Evolutionary conservation across 495 filamentous ascomycete species (phyloP).

Genomic region (Penicillium ucsense): DNA sequence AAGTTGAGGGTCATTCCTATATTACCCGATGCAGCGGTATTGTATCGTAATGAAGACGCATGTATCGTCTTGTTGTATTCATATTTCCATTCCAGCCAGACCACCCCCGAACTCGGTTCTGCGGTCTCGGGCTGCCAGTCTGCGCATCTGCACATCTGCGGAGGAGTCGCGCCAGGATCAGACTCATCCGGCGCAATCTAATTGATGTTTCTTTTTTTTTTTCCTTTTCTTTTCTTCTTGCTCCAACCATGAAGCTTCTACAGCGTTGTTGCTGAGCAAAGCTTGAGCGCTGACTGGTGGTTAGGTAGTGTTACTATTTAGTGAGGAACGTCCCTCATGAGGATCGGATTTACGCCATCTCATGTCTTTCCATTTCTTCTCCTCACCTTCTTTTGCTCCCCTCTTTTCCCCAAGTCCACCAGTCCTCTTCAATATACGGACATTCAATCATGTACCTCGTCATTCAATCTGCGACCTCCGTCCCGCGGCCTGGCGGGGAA

Average conservation of each 20-base stretch:
- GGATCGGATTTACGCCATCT: too few relatives aligned
- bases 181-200: too few relatives aligned
- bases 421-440: background rate
- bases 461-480: background rate
- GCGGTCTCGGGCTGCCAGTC: background rate
- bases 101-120: background rate
- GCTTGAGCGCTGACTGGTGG: background rate
- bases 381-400: too few relatives aligned
- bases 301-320: background rate
- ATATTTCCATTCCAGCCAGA: conserved; percentile 5
- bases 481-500: background rate
- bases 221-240: too few relatives aligned
- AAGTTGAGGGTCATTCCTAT: conserved; percentile 5
- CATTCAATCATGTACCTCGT: background rate
- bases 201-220: too few relatives aligned
- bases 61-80: background rate
- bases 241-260: too few relatives aligned
- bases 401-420: background rate
- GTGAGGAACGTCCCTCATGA: too few relatives aligned
- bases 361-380: too few relatives aligned
- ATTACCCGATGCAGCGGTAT: conserved; percentile 11
- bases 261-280: too few relatives aligned
- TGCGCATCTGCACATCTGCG: too few relatives aligned
- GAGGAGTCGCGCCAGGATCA: too few relatives aligned
- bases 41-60: background rate